Base-by-base conservation (phyloP, 2,329 filamentous ascomycete genomes). In the Lachnellula willkommii region DNA sequence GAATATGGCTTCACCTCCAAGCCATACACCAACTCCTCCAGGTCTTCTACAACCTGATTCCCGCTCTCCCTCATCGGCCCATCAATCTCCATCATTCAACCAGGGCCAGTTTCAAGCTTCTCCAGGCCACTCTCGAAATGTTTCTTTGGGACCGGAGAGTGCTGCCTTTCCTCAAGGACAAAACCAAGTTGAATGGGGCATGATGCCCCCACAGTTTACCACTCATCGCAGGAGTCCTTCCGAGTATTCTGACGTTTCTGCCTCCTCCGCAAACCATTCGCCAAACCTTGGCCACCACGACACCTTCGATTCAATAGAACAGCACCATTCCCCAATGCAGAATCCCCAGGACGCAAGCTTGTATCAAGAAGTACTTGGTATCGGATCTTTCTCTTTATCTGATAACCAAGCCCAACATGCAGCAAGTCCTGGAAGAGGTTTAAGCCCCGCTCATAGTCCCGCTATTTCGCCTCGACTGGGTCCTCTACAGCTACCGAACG, bases 191-290 rank as follows among this genome's bases (percentile, higher is more conserved):
- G 83, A 87, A 59, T 87, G 84, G 83, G 71, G 76, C 36, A 74
- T 79, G 68, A 71, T 78, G 67, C 79, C 80, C 63, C 73, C 75
- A 39, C 74, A 77, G 57, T 96, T 95, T 68, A 87, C 89, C 63
- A 79, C 82, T n/a, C 93, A 96, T 69, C 82, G 91, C 64, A 84
- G 92, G 66, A 85, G 83, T 39, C 89, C 90, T 1, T 96, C 92
- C n/a, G 93, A 96, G 65, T 90, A 87, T 66, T 96, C 91, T 2
- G 93, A 96, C 63, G 86, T 96, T 5, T 96, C 87, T 5, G 85
- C 94, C 11, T 95, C 87, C 5, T 95, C 90, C 17, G 89, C 86
- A 15, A 85, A 89, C 22, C 88, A 86, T 24, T 96, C 93, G 17
- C 93, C 93, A 3, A 90, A 90, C 67, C 74, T 96, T 55, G 81